These are phyloP conservation scores for Bauhinia variegata DNA, from an alignment of 306 rosid species.

Conservation along the genomic window DNA sequence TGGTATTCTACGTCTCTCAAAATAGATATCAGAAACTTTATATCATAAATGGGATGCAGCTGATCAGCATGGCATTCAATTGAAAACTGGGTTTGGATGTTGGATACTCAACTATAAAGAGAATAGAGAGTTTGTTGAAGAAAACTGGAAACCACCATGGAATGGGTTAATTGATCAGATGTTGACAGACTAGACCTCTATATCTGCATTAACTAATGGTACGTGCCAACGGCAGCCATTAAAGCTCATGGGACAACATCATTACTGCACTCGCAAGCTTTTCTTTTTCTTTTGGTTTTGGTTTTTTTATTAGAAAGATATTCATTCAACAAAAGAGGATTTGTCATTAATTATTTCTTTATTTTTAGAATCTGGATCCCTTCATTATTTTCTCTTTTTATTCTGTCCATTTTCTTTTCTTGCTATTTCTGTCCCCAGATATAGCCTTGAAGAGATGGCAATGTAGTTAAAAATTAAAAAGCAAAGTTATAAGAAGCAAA, in stretches of 20 bases:
- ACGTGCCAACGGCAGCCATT: slow-evolving; percentile 33
- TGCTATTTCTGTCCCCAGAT: not conserved
- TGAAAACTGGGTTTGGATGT: not conserved
- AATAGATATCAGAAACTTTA: not conserved
- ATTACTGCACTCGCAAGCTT: too few species aligned
- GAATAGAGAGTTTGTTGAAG: too few species aligned
- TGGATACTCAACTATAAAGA: not conserved
- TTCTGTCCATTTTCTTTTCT: too few species aligned
- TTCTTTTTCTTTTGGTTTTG: not conserved
- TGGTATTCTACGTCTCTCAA: not conserved
- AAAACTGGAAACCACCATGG: too few species aligned
- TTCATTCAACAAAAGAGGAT: too few species aligned
- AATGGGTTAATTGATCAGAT: too few species aligned
- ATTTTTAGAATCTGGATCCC: too few species aligned
- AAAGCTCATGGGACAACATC: slow-evolving; percentile 33
- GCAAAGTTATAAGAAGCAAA: not conserved
- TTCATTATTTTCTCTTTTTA: too few species aligned
- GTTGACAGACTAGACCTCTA: slow-evolving; percentile 5
- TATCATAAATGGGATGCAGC: not conserved
- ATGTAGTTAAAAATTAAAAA: not conserved
- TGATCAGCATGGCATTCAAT: not conserved
- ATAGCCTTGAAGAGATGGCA: not conserved
- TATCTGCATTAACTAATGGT: not conserved
- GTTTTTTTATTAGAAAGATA: not conserved
- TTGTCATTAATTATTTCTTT: too few species aligned